Base-by-base conservation (phyloP, 1,284 basidiomycete species). In the Tilletia indica region DNA sequence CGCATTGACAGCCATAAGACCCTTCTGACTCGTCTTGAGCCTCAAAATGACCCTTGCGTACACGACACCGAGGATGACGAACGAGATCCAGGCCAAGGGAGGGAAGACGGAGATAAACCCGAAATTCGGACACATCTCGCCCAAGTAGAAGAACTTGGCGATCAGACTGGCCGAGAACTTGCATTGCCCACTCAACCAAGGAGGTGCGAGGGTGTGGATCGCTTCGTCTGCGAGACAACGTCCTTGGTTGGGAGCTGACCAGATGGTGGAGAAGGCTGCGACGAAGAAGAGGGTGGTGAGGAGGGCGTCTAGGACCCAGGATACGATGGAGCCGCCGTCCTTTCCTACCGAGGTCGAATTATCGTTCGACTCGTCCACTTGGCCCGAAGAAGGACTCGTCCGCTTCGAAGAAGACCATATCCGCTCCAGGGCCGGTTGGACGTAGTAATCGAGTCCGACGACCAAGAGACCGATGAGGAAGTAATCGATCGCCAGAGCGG, bases 71-170 rank as follows among this genome's bases (percentile, higher is more conserved):
- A 80, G 72, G 45, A 80, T 47, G 70, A 73, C 77, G 72, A 80
- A 80, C 4, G 72, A 73, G 67, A 78, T 47, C 79, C 79, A 80
- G 16, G 67, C 79, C n/a, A 79, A 64, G 8, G 78, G 79, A 2
- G 79, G 79, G 58, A 80, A 80, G 16, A 72, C 77, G 3, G 76
- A 78, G 66, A 79, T 70, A 68, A 80, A 71, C 19, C 66, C 66
- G n/a, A 67, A 36, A 31, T 67, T 49, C 4, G 66, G 66, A 49
- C 66, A 67, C 66, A 67, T n/a, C 42, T 47, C 42, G 19, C 9
- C n/a, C 6, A 48, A 45, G 31, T 48, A 67, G 66, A 64, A 42
- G 36, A 64, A 38, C 19, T 64, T 9, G 61, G 34, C 36, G 34
- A 64, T 38, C 14, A 64, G 34, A 5, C 36, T 36, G 61, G 36